phyloP scores from a whole-genome alignment of 1,284 basidiomycete species.

The Ustilago curta region DNA sequence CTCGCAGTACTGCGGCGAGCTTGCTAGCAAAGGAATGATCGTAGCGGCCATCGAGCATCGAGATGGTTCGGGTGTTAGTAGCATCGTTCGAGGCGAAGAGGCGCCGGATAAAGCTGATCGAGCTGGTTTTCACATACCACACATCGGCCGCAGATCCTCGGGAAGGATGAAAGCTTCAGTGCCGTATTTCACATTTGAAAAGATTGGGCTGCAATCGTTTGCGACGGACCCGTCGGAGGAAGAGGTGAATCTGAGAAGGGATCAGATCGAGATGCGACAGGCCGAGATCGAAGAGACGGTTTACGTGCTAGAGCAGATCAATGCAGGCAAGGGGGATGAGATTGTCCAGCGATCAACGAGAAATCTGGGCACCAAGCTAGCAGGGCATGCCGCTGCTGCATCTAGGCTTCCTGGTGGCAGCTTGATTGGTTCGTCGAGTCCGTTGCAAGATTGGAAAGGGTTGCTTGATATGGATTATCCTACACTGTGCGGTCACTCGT shows the following conservation, averaged over 20 bases:
- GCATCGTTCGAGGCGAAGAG: slow-evolving; percentile 62
- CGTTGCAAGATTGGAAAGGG: slow-evolving; percentile 52
- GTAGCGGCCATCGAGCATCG: slow-evolving; percentile 73
- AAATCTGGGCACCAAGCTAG: slow-evolving; percentile 51
- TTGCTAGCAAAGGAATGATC: slow-evolving; percentile 59
- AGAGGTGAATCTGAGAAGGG: slow-evolving; percentile 70
- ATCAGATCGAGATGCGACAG: slow-evolving; percentile 72
- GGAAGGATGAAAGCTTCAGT: slow-evolving; percentile 35
- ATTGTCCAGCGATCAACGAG: slow-evolving; percentile 56
- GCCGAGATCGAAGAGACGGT: slow-evolving; percentile 71
- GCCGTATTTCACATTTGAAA: slow-evolving; percentile 68
- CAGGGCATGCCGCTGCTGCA: slow-evolving; percentile 11
- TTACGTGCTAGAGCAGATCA: slow-evolving; percentile 66
- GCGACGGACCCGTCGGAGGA: slow-evolving; percentile 56
- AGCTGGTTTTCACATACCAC: slow-evolving; percentile 6
- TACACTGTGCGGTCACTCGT: slow-evolving; percentile 62
- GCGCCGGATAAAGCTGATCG: slow-evolving; percentile 20
- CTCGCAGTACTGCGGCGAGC: slow-evolving; percentile 62
- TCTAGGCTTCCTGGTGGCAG: slow-evolving; percentile 7
- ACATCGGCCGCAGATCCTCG: slow-evolving; percentile 18
- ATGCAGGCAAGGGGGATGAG: slow-evolving; percentile 58
- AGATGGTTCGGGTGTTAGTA: slow-evolving; percentile 72
- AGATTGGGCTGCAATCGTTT: slow-evolving; percentile 67
- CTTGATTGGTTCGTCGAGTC: slow-evolving; percentile 14
- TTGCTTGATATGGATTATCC: slow-evolving; percentile 55